Base-by-base conservation (phyloP, 768 basidiomycete genomes). In the Trametes punicea region DNA sequence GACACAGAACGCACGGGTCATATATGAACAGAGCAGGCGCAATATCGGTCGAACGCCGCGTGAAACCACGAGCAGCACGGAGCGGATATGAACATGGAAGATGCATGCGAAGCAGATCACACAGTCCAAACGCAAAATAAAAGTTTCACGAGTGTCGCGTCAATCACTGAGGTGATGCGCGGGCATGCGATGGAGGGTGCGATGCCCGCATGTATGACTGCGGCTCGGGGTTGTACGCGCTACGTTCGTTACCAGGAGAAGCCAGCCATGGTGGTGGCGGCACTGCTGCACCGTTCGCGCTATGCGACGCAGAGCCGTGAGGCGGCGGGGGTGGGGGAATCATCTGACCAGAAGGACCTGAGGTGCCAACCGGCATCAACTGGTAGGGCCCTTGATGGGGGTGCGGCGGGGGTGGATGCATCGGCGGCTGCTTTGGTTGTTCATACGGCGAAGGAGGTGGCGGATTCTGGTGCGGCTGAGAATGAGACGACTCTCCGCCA, bases 151-250 rank as follows among this genome's bases (percentile, higher is more conserved):
- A 36, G 26, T 26, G 18, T 2, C 21, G 18, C 40, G 52, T 25
- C 38, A 42, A 55, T 62, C 57, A 65, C 61, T 68, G 27, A 64
- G 73, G 72, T 8, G 74, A 74, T 5, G 71, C 68, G 9, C 69
- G 71, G 8, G 68, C 71, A 47, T 74, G 74, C 47, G 69, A 71
- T 26, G 75, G 71, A 38, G 65, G 57, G 52, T 77, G 77, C 39
- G 77, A 74, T 30, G 75, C 71, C 16, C 77, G 71, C 65, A 79
- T 71, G 61, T 80, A 80, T 20, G 77, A 78, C 55, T 78, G 79
- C 27, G 77, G 76, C 39, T 74, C 69, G 8, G 54, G 25, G 15
- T 29, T 20, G 39, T 64, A 62, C 10, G 44, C 52, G 10, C 59
- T 36, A 21, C 65, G 52, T 29, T 50, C 51, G 15, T 31, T 29